These are phyloP conservation scores for Lasiosphaeria miniovina DNA, from an alignment of 495 filamentous ascomycete species.

Conservation along the genomic window DNA sequence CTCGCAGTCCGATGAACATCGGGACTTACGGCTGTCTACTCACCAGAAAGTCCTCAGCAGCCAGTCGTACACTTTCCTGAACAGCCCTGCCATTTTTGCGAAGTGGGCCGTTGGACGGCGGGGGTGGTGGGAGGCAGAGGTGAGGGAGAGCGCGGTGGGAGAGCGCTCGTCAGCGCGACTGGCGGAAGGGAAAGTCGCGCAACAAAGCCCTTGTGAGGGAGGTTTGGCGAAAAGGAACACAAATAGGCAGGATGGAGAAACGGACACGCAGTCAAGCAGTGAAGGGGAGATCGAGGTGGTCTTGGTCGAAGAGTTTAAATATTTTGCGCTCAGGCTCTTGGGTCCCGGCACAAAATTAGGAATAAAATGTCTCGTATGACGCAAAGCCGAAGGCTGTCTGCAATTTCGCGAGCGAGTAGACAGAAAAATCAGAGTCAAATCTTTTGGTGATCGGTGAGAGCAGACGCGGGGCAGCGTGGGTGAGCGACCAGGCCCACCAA, in stretches of 20 bases:
- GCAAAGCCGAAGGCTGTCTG: constrained; percentile 23
- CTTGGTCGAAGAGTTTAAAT: constrained; percentile 32
- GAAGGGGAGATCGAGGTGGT: constrained; percentile 5
- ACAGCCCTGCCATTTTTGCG: constrained; percentile 44
- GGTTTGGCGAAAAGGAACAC: not conserved
- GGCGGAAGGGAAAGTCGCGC: constrained; percentile 17
- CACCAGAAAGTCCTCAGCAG: constrained; percentile 96
- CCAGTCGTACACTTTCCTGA: constrained; percentile 97
- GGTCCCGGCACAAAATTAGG: constrained; percentile 33
- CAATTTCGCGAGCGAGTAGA: constrained; percentile 26
- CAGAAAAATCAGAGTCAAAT: constrained; percentile 25
- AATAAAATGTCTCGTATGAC: constrained; percentile 51
- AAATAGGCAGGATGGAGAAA: not conserved
- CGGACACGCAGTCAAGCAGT: not conserved
- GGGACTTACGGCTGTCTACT: constrained; percentile 40
- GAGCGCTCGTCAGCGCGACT: constrained; percentile 7
- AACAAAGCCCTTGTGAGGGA: constrained; percentile 6
- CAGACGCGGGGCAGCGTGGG: constrained; percentile 26
- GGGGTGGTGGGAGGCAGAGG: constrained; percentile 11
- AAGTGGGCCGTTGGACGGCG: not conserved
- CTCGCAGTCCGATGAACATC: constrained; percentile 14
- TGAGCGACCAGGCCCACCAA: constrained; percentile 26
- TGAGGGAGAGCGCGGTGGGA: constrained; percentile 22
- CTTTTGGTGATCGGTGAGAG: constrained; percentile 26
- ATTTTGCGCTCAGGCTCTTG: constrained; percentile 37